A percentile compares a stretch with the other conserved stretches of the same genome.
Conservation (phyloP, 2,329 filamentous ascomycete genomes). For the Penicillium sp. region DNA sequence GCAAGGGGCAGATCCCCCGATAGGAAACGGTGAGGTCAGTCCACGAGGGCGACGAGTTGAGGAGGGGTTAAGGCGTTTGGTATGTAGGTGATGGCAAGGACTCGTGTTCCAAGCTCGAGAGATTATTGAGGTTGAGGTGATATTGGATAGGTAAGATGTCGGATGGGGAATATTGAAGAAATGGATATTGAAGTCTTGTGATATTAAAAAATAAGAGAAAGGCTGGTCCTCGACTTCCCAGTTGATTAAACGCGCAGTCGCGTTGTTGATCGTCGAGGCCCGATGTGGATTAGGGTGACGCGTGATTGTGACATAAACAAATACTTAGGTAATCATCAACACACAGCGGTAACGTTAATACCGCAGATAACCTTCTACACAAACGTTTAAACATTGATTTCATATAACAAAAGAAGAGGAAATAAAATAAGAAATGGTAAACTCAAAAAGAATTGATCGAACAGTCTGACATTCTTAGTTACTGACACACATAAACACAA, state of each 20-base stretch:
- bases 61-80: conserved; percentile 6
- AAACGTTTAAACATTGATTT: too few species aligned
- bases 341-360: too few species aligned
- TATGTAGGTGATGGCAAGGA: background rate
- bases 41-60: conserved; percentile 20
- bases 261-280: conserved; percentile 13
- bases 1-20: conserved; percentile 25
- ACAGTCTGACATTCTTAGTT: background rate
- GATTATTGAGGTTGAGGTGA: background rate
- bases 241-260: conserved; percentile 14
- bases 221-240: background rate
- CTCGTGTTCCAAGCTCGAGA: background rate
- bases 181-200: background rate
- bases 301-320: conserved; percentile 11
- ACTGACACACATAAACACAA: too few species aligned
- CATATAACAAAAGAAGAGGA: too few species aligned
- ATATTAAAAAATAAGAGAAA: background rate
- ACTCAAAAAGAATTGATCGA: background rate
- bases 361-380: too few species aligned
- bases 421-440: background rate
- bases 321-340: conserved; percentile 10
- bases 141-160: background rate
- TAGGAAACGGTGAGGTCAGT: conserved; percentile 12
- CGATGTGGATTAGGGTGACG: conserved; percentile 11
- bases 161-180: background rate